A percentile compares a stretch with the other conserved stretches of the same genome.
phyloP scores from a whole-genome alignment of 2,329 filamentous ascomycete species.

The Scopulariopsis brevicaulis region DNA sequence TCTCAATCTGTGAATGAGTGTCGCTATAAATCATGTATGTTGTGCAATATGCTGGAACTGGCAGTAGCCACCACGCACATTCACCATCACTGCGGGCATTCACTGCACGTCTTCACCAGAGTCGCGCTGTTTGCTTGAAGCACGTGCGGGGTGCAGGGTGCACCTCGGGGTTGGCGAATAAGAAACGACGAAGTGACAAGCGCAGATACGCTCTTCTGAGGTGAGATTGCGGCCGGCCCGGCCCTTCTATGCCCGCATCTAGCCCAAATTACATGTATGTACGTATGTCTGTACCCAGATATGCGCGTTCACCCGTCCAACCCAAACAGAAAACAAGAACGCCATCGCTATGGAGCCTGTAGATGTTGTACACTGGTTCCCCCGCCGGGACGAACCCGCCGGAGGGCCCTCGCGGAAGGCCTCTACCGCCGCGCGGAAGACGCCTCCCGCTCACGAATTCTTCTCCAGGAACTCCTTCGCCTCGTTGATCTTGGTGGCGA shows the following conservation, averaged over 20 bases:
- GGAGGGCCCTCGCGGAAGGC: background rate
- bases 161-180: background rate
- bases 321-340: constrained; percentile 22
- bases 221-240: constrained; percentile 2
- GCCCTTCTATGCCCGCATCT: background rate
- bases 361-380: constrained; percentile 22
- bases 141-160: no score
- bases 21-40: no score
- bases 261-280: background rate
- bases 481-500: constrained; percentile 97
- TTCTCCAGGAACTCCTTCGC: constrained; percentile 96
- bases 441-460: constrained; percentile 17
- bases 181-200: background rate
- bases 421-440: background rate
- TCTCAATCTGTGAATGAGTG: no score
- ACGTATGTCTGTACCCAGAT: background rate
- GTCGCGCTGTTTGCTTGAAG: no score
- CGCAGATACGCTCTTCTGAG: background rate
- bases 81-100: no score
- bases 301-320: constrained; percentile 1
- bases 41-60: no score
- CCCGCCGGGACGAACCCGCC: constrained; percentile 6
- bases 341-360: constrained; percentile 29
- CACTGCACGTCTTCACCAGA: no score
- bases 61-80: no score